phyloP scores from a whole-genome alignment of 768 basidiomycete species.

The Collybia sordida region DNA sequence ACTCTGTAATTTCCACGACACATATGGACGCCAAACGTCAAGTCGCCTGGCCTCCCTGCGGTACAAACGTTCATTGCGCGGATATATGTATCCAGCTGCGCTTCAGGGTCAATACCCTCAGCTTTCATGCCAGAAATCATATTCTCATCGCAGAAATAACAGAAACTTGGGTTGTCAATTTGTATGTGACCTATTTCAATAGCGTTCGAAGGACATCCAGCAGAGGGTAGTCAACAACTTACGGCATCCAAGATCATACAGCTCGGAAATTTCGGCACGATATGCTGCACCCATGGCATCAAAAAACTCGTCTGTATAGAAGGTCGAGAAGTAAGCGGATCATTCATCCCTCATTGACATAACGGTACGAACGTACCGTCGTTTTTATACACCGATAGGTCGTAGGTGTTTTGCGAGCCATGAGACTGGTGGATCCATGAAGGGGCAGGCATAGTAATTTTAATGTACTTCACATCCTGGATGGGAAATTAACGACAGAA shows the following conservation, averaged over 20 bases:
- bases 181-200: slow-evolving; percentile 40
- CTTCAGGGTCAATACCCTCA: slow-evolving; percentile 58
- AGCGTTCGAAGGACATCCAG: not conserved
- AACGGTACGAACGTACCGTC: slow-evolving; percentile 38
- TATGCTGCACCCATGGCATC: slow-evolving; percentile 42
- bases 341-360: no score
- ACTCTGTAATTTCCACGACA: slow-evolving; percentile 54
- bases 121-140: slow-evolving; percentile 51
- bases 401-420: slow-evolving; percentile 52
- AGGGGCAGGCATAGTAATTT: slow-evolving; percentile 66
- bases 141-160: slow-evolving; percentile 64
- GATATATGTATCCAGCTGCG: slow-evolving; percentile 64
- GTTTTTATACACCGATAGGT: slow-evolving; percentile 52
- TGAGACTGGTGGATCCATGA: slow-evolving; percentile 68
- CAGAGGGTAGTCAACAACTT: slow-evolving; percentile 13
- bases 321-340: not conserved
- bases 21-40: slow-evolving; percentile 55
- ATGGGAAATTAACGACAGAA: slow-evolving; percentile 5
- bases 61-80: slow-evolving; percentile 58
- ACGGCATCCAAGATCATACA: slow-evolving; percentile 48
- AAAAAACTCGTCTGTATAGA: slow-evolving; percentile 42
- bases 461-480: slow-evolving; percentile 61
- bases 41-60: slow-evolving; percentile 48
- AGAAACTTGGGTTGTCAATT: slow-evolving; percentile 48
- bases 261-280: slow-evolving; percentile 43